Base-by-base conservation (phyloP, 202 grass and related monocot genomes). In the Setaria italica region DNA sequence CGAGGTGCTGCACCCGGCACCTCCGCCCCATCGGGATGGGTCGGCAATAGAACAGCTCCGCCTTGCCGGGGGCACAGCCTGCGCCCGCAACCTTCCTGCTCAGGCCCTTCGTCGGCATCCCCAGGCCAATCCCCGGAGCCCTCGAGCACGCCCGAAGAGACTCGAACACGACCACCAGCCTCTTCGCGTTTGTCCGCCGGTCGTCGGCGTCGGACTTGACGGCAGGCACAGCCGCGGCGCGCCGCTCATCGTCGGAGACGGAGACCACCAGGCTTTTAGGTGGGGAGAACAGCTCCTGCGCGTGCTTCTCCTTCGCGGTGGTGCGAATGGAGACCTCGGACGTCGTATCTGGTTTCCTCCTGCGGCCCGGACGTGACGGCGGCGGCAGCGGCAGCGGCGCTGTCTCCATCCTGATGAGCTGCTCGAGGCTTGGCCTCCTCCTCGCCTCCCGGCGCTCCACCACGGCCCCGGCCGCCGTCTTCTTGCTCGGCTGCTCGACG, bases 11-110 rank as follows among this genome's bases (percentile, higher is more conserved):
- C 51, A 85, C 72, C 19, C 85, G 72, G 67, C 89, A 91, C 78
- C 85, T 66, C 78, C 82, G 70, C 0, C 89, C 89, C 85, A 91
- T 21, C 48, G 85, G 77, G 32, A 86, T 90, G 16, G 84, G 88
- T 0, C 88, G 84, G 16, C 68, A 75, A 34, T 90, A 90, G 84
- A 90, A 90, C 32, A 83, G 33, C 41, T 90, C 84, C 41, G 65
- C 59, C 73, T 78, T 78, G 8, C 49, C 59, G 2, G 2, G 5
- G 34, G 1, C 73, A 50, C 66, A 14, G 19, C 25, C 48, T 0
- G 8, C 72, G 0, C 30, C 72, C 14, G 4, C 54, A 56, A 85
- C 17, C 72, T 76, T 83, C n/a, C 72, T 20, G 72, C 62, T 67
- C 3, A 29, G 54, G 5, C 29, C 49, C 49, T 57, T 59, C 56